These are phyloP conservation scores for Saraca asoca DNA, from an alignment of 331 rosid genomes.

Conservation along the genomic window DNA sequence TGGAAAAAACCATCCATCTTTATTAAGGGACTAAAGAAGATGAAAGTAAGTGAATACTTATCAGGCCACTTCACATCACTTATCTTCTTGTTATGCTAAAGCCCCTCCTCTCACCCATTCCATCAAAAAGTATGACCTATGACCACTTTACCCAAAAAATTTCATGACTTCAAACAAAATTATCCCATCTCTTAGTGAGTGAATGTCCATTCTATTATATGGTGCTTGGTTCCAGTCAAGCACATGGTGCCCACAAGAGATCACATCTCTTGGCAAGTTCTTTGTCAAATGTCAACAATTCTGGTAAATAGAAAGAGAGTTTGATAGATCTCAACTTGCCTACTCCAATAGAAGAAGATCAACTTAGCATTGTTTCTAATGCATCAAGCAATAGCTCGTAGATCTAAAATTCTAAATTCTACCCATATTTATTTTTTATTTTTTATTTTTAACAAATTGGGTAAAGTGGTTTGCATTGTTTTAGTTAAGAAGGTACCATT, in stretches of 20 bases:
- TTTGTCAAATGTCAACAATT: background rate
- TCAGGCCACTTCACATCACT: no score
- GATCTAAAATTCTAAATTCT: background rate
- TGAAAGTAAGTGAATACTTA: no score
- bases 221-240: slow-evolving; percentile 89
- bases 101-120: no score
- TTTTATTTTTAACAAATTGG: background rate
- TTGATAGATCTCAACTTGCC: slow-evolving; percentile 79
- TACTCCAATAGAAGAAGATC: slow-evolving; percentile 59
- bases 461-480: slow-evolving; percentile 29
- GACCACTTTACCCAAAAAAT: no score
- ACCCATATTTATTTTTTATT: slow-evolving; percentile 14
- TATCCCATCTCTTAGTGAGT: no score
- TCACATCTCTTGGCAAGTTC: slow-evolving; percentile 58
- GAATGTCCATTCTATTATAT: no score
- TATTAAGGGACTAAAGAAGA: no score
- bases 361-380: slow-evolving; percentile 54
- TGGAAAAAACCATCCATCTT: no score
- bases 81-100: no score
- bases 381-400: slow-evolving; percentile 34
- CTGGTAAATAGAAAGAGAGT: slow-evolving; percentile 30
- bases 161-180: no score
- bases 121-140: no score
- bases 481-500: no score
- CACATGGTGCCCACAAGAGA: slow-evolving; percentile 91